Conservation (phyloP, 1,139 yeast genomes). For the Nakaseomyces uthaithaninus region DNA sequence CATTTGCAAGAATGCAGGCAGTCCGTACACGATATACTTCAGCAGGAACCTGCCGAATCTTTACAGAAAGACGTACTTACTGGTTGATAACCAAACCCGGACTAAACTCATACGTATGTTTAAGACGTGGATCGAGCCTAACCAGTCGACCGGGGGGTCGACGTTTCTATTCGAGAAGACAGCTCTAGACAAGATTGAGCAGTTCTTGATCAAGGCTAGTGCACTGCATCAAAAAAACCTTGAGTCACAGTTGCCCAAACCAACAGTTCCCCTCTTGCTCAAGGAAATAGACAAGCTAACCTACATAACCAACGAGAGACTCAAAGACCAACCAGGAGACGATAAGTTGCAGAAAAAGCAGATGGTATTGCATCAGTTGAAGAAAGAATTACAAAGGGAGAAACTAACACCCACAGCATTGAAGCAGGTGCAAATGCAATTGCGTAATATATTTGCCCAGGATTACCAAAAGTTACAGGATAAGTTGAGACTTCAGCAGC, state of each 20-base stretch:
- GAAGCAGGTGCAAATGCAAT: slow-evolving; percentile 37
- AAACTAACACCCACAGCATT: slow-evolving; percentile 35
- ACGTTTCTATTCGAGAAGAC: slow-evolving; percentile 53
- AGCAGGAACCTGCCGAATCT: slow-evolving; percentile 34
- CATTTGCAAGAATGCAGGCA: slow-evolving; percentile 84
- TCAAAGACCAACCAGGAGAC: slow-evolving; percentile 34
- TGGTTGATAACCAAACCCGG: slow-evolving; percentile 69
- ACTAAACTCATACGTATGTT: slow-evolving; percentile 67
- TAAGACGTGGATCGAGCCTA: slow-evolving; percentile 75
- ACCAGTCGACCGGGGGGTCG: slow-evolving; percentile 37
- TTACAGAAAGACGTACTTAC: slow-evolving; percentile 68
- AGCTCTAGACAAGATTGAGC: slow-evolving; percentile 65
- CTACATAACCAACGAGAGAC: slow-evolving; percentile 35
- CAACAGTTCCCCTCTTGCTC: slow-evolving; percentile 27
- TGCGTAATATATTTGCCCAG: slow-evolving; percentile 33
- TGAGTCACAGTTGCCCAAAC: slow-evolving; percentile 27
- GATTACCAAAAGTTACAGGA: slow-evolving; percentile 29
- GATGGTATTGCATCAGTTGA: slow-evolving; percentile 32
- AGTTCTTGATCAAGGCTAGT: slow-evolving; percentile 56
- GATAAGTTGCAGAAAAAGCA: slow-evolving; percentile 34
- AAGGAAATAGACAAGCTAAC: slow-evolving; percentile 37
- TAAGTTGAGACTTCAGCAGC: slow-evolving; percentile 21
- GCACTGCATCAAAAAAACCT: slow-evolving; percentile 33
- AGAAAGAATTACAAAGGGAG: slow-evolving; percentile 31
- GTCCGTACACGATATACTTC: slow-evolving; percentile 77